Evolutionary conservation across 106 monocot genomes (phyloP), one percentile per base, ranked within the genome.

Genomic region (Dendrobium nobile): DNA sequence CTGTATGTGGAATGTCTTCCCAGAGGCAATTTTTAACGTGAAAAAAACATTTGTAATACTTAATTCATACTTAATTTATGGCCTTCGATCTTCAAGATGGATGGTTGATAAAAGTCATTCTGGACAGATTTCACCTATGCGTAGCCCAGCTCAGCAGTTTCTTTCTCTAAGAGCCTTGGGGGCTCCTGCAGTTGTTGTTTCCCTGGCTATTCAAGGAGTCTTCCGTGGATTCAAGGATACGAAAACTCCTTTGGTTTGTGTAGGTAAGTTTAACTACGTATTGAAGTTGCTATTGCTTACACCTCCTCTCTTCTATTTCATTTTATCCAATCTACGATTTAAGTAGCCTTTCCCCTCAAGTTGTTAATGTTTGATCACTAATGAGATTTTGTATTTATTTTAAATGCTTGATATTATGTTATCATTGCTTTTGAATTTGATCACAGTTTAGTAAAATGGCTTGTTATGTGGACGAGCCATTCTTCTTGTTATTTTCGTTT

Each of bases 221-320:
- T 99, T 95, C 45, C 95, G 95, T 87, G 99, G 99, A 65, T 99
- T 99, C 79, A 99, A 99, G 86, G 99, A 99, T 86, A 95, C 93
- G 37, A 89, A 85, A 68, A 99, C 99, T 77, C 92, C 99, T 40
- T 81, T 99, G 65, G 75, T 93, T 82, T 95, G 91, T 86, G 80
- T 95, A 85, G 98, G 98, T 82, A 87, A 91, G 89, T 86, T 75
- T 24, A 33, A 37, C 70, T 13, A 77, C 8, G 8, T 74, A 41
- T 20, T 74, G 43, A 42, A 74, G 20, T 44, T 74, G 74, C 74
- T 20, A 74, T 37, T 43, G 43, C 42, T 19, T 73, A 73, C 41
- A 70, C 11, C 22, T 41, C 20, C 15, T 43, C 19, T 74, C 28
- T 74, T 41, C 9, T 41, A 74, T 74, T 44, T 42, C 17, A 74